These are phyloP conservation scores for Pseudogymnoascus sp. DNA, from an alignment of 2,329 filamentous ascomycete species.

Conservation along the genomic window DNA sequence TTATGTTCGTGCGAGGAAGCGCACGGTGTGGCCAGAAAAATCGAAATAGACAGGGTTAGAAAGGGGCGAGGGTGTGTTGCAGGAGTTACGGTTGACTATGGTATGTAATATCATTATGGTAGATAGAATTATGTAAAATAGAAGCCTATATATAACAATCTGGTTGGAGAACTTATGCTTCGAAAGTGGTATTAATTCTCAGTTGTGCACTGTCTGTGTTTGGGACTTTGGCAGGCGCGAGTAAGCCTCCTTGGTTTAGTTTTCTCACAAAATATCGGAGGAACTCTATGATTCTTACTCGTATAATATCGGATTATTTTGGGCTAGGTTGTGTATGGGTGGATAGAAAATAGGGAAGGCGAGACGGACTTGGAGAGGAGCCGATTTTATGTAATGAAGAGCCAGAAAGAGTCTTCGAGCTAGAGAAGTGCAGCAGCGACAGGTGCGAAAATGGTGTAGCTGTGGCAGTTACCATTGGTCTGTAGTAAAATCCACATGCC, in stretches of 20 bases:
- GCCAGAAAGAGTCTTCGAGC: background rate
- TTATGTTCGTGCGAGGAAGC: constrained; percentile 23
- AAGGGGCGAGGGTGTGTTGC: background rate
- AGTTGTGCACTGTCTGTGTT: background rate
- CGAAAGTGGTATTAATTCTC: background rate
- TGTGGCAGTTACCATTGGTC: background rate
- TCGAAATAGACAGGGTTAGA: constrained; percentile 29
- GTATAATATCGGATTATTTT: background rate
- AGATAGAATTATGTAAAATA: background rate
- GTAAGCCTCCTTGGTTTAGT: background rate
- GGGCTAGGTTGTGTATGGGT: background rate
- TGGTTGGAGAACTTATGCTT: background rate
- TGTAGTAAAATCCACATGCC: background rate
- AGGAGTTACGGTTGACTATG: too few species aligned
- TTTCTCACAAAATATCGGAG: background rate
- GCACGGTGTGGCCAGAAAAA: constrained; percentile 18
- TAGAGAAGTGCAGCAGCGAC: background rate
- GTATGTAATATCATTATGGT: background rate
- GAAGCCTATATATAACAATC: background rate
- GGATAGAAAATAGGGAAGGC: background rate
- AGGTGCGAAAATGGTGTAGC: background rate
- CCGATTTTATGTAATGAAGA: background rate
- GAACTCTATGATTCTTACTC: background rate
- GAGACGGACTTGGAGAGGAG: background rate
- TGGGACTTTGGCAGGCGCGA: background rate